These are phyloP conservation scores for Sistotremastrum suecicum DNA, from an alignment of 768 basidiomycete genomes.

Conservation along the genomic window DNA sequence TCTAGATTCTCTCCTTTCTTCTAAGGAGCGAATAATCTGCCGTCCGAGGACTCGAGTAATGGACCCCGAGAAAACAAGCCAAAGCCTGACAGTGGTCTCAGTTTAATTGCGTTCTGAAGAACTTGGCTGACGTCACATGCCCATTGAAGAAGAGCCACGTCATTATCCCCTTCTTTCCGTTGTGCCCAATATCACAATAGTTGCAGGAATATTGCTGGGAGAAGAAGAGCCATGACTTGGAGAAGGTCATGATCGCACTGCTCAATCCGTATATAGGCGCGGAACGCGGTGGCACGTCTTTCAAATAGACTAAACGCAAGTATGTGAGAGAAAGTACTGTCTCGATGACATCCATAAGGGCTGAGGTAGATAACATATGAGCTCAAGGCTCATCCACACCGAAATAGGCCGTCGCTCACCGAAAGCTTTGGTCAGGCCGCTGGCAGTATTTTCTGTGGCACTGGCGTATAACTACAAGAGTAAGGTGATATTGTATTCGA, in stretches of 20 bases:
- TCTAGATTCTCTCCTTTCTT: too few species aligned
- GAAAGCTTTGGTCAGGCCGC: slow-evolving; percentile 84
- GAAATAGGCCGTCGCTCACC: slow-evolving; percentile 29
- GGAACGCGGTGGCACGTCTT: slow-evolving; percentile 31
- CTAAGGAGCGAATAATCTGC: too few species aligned
- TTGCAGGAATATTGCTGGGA: slow-evolving; percentile 67
- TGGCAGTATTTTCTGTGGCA: slow-evolving; percentile 41
- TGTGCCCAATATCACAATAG: slow-evolving; percentile 66
- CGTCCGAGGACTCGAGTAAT: too few species aligned
- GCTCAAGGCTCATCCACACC: too few species aligned
- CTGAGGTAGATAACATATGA: slow-evolving; percentile 22
- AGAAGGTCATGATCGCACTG: slow-evolving; percentile 64
- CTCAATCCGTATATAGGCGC: slow-evolving; percentile 67
- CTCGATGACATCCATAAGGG: slow-evolving; percentile 68
- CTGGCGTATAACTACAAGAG: slow-evolving; percentile 74
- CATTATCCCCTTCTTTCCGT: slow-evolving; percentile 14
- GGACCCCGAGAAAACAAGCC: too few species aligned
- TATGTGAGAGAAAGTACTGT: slow-evolving; percentile 61
- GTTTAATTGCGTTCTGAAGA: too few species aligned
- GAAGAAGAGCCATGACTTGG: slow-evolving; percentile 75
- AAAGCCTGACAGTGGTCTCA: too few species aligned
- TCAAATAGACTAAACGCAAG: slow-evolving; percentile 57
- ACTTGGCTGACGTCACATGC: too few species aligned
- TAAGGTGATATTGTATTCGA: too few species aligned
- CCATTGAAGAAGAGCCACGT: too few species aligned